Conservation (phyloP, 225 moss, liverwort and hornwort genomes). For the Thuidium tamariscinum region DNA sequence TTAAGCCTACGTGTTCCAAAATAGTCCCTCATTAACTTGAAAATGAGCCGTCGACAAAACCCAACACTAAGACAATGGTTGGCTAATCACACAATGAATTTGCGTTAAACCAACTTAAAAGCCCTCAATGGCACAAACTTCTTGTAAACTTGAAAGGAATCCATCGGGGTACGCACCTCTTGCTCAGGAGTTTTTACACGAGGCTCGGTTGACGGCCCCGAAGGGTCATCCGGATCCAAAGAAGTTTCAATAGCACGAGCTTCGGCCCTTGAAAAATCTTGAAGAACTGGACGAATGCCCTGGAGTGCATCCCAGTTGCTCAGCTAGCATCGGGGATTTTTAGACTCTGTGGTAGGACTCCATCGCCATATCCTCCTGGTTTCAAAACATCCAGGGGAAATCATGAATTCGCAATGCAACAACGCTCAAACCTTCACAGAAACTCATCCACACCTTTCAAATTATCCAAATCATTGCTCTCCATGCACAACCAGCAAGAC, state of each 20-base stretch:
- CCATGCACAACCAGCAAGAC: not conserved
- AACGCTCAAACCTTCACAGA: not conserved
- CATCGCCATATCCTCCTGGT: slow-evolving; percentile 3
- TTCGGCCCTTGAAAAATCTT: not conserved
- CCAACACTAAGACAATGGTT: too few species aligned
- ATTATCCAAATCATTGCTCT: not conserved
- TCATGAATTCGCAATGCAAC: not conserved
- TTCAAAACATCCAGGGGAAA: not conserved
- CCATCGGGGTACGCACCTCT: slow-evolving; percentile 1
- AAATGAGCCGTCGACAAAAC: too few species aligned
- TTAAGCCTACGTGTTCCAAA: too few species aligned
- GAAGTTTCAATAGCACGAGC: slow-evolving; percentile 34
- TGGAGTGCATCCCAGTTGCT: not conserved
- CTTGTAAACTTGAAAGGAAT: not conserved
- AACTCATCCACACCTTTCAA: not conserved
- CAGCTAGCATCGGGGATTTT: not conserved
- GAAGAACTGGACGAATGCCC: slow-evolving; percentile 1
- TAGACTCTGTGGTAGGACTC: slow-evolving; percentile 1
- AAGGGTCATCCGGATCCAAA: slow-evolving; percentile 28
- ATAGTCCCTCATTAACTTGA: too few species aligned
- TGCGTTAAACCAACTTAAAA: not conserved
- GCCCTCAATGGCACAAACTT: not conserved
- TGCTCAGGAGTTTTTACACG: not conserved
- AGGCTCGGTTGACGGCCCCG: slow-evolving; percentile 10
- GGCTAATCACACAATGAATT: not conserved